Conservation (phyloP, 2,329 filamentous ascomycete genomes). For the Aspergillus eucalypticola region DNA sequence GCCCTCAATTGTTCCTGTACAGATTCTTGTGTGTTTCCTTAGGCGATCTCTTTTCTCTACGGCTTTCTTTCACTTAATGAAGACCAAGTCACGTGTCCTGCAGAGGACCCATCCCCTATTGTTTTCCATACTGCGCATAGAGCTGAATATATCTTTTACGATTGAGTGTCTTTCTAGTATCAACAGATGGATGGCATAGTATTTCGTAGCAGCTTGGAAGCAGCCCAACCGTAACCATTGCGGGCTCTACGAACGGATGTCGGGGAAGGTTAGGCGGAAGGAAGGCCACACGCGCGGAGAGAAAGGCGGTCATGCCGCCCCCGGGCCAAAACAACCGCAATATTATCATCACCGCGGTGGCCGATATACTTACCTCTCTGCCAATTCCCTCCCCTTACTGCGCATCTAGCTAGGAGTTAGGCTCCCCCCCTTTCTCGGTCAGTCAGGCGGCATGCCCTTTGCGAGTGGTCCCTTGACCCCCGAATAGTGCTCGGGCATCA, state of each 20-base stretch:
- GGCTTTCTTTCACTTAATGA: conserved; percentile 2
- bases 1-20: background rate
- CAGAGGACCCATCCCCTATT: background rate
- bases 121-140: background rate
- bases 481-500: conserved; percentile 35
- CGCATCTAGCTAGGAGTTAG: conserved; percentile 7
- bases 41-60: background rate
- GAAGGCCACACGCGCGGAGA: background rate
- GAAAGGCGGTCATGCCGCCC: conserved; percentile 2
- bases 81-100: background rate
- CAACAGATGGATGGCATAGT: too few relatives aligned
- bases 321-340: conserved; percentile 4
- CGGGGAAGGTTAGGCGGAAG: background rate
- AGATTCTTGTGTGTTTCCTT: background rate
- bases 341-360: background rate
- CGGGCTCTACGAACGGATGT: background rate
- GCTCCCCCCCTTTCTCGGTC: conserved; percentile 1
- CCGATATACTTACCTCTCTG: background rate
- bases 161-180: too few relatives aligned
- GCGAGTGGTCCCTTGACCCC: conserved; percentile 18
- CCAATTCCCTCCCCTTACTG: background rate
- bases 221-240: background rate
- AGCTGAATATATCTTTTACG: background rate
- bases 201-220: too few relatives aligned
- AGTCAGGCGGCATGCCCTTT: conserved; percentile 31